A percentile compares a stretch with the other conserved stretches of the same genome.
These are phyloP conservation scores for Lotmaria passim DNA, from an alignment of 208 protist species.

Conservation along the genomic window DNA sequence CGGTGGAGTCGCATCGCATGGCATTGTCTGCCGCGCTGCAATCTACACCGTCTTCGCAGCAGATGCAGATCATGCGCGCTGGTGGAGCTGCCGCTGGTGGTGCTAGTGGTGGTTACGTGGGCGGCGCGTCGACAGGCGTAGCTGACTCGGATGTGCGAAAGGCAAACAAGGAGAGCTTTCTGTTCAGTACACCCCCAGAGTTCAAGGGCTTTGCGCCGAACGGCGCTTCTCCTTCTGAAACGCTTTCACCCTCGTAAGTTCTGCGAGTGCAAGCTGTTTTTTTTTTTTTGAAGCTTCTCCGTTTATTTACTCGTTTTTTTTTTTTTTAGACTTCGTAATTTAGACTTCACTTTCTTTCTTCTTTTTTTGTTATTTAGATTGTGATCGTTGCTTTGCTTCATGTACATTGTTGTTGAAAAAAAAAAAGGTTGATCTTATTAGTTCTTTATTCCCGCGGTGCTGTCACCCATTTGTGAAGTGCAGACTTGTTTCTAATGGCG, in stretches of 20 bases:
- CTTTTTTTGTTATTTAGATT: not conserved
- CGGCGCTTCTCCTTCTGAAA: conserved; percentile 1
- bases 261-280: not conserved
- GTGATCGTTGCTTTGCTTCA: not conserved
- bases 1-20: conserved; percentile 8
- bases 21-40: conserved; percentile 17
- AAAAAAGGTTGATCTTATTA: no score
- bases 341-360: conserved; percentile 5
- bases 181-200: conserved; percentile 80
- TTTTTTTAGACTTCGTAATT: conserved; percentile 1
- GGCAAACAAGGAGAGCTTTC: conserved; percentile 40
- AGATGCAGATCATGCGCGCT: not conserved
- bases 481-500: no score
- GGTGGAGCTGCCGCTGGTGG: not conserved
- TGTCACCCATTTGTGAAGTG: no score
- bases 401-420: not conserved
- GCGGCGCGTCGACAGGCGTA: conserved; percentile 13
- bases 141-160: conserved; percentile 36
- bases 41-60: conserved; percentile 30
- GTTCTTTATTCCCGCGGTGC: no score
- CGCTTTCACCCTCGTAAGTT: not conserved
- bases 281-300: conserved; percentile 3
- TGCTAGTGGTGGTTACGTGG: not conserved
- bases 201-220: conserved; percentile 64
- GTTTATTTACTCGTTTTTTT: conserved; percentile 1